Evolutionary conservation across 2,329 filamentous ascomycete species (phyloP).

Genomic region (Balansia obtecta): DNA sequence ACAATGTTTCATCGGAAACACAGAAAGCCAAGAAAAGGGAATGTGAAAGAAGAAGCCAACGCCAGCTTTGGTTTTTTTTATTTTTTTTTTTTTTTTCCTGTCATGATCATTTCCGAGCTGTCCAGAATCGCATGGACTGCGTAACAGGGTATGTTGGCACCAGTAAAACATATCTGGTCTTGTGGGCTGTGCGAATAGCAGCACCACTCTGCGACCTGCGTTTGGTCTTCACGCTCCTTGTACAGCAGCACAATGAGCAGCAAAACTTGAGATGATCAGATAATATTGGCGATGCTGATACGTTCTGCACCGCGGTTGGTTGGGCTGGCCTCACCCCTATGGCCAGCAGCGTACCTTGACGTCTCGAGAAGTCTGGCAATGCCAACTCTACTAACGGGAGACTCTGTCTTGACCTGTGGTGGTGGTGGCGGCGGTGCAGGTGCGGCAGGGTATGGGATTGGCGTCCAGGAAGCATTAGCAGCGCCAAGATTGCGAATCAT

Average conservation of each 20-base stretch:
- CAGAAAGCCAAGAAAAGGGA: not conserved
- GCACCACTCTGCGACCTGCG: too few relatives aligned
- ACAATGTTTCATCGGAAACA: not conserved
- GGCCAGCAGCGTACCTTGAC: slow-evolving; percentile 18
- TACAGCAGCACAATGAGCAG: not conserved
- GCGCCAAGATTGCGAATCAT: slow-evolving; percentile 20
- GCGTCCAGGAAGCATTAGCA: slow-evolving; percentile 20
- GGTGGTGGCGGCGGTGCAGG: slow-evolving; percentile 18
- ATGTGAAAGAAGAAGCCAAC: not conserved
- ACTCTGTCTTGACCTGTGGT: slow-evolving; percentile 24
- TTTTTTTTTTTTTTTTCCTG: not conserved
- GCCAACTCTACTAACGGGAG: slow-evolving; percentile 14
- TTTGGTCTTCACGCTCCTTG: too few relatives aligned
- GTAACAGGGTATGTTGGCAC: too few relatives aligned
- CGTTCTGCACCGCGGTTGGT: slow-evolving; percentile 19
- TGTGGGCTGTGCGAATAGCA: too few relatives aligned
- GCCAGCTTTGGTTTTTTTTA: too few relatives aligned
- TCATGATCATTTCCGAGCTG: not conserved
- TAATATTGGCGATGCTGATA: slow-evolving; percentile 26
- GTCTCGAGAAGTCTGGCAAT: slow-evolving; percentile 18
- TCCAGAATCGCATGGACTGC: not conserved
- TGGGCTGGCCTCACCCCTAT: slow-evolving; percentile 15
- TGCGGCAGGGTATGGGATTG: slow-evolving; percentile 16
- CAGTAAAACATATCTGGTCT: too few relatives aligned
- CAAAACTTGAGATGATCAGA: slow-evolving; percentile 15